A percentile compares a stretch with the other conserved stretches of the same genome.
These are phyloP conservation scores for Proliferodiscus dingleyae DNA, from an alignment of 2,329 filamentous ascomycete genomes.

Conservation along the genomic window DNA sequence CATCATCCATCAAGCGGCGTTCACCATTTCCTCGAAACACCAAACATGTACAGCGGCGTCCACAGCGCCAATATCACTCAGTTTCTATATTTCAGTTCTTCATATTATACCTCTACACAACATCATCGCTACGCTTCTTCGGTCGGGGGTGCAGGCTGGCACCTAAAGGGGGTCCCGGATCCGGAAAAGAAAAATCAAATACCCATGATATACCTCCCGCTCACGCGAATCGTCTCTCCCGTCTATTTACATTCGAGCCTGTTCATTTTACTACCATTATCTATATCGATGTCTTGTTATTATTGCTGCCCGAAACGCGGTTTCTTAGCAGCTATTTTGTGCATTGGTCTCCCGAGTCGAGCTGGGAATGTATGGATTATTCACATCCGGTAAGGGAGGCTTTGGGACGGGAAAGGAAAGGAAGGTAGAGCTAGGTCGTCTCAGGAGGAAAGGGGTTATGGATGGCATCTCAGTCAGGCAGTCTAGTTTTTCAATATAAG, in stretches of 20 bases:
- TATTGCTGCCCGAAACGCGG: background rate
- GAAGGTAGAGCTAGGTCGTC: background rate
- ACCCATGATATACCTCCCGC: conserved; percentile 27
- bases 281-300: conserved; percentile 4
- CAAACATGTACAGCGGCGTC: conserved; percentile 14
- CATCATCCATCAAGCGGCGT: conserved; percentile 14
- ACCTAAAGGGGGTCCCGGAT: conserved; percentile 7
- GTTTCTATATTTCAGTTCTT: background rate
- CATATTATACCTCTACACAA: conserved; percentile 19
- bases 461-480: conserved; percentile 14
- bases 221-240: conserved; percentile 24
- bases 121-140: conserved; percentile 15
- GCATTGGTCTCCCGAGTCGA: conserved; percentile 9
- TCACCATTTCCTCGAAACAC: conserved; percentile 8
- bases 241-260: background rate
- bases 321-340: background rate
- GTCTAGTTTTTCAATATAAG: conserved; percentile 23
- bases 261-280: conserved; percentile 2
- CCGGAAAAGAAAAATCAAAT: conserved; percentile 22
- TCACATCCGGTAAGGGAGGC: background rate
- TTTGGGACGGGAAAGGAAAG: background rate
- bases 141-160: conserved; percentile 22
- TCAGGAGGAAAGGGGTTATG: conserved; percentile 6
- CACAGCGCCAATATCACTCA: conserved; percentile 8
- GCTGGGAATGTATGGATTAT: conserved; percentile 6